Base-by-base conservation (phyloP, 164 flowering plant species). In the Stephania yunnanensis region DNA sequence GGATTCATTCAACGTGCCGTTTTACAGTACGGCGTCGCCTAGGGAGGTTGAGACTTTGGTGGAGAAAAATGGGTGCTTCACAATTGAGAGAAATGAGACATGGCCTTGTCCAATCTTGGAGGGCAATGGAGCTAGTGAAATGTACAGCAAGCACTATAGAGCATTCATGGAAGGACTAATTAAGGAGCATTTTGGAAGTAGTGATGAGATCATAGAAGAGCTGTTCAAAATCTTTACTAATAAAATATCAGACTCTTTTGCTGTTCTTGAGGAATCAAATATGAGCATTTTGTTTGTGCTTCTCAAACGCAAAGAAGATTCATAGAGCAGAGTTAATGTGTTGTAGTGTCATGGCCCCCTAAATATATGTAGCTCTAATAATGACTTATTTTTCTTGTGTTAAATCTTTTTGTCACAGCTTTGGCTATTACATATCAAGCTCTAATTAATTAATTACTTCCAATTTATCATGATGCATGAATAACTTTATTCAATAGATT, bases 1-100 rank as follows among this genome's bases (percentile, higher is more conserved):
- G 46, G 80, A 81, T 46, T 71, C 78, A 22, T 81, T 81, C 74
- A 78, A 81, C 71, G 1, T 81, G 50, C 83, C 83, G 13, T 8
- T 81, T 17, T 81, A 75, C 63, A 36, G 42, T 36, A 29, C 19
- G 46, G 67, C 80, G 30, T 25, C 72, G 15, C 61, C 42, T 2
- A 7, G n/a, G 8, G 83, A 78, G 70, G 5, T 81, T 4, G 22
- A 64, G 31, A 44, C 19, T 12, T 5, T 74, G 44, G 63, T 80
- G 12, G 46, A 20, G 31, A 68, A n/a, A 42, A 77, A 74, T 68
- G 80, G 80, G 7, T 48, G 64, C 19, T 77, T 77, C 58, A 55
- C 55, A 7, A 61, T 75, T 36, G 81, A 75, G 45, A 67, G 10
- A 20, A 13, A 71, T 6, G 77, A 75, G 13, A 44, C 22, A 36